These are phyloP conservation scores for Morella rubra DNA, from an alignment of 306 rosid genomes.

Conservation along the genomic window DNA sequence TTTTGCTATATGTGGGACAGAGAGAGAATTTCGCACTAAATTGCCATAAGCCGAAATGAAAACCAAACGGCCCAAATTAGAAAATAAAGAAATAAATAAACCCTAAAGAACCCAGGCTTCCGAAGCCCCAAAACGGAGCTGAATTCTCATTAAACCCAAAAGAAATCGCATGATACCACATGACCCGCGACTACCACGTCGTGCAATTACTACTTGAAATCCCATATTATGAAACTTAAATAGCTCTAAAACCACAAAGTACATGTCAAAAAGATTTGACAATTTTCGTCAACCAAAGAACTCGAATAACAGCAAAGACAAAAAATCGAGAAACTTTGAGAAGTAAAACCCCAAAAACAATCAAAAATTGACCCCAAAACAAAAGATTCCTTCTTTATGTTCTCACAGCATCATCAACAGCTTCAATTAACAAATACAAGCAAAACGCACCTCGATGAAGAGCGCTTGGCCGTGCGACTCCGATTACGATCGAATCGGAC, in stretches of 20 bases:
- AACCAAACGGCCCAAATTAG: neutral
- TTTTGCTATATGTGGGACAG: neutral
- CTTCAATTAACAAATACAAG: neutral
- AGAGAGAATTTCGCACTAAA: neutral
- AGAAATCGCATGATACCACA: neutral
- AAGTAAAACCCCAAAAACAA: neutral
- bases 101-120: neutral
- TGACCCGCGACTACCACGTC: neutral
- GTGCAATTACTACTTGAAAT: neutral
- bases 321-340: neutral
- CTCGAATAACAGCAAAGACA: neutral
- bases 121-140: neutral
- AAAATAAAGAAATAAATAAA: neutral
- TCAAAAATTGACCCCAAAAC: neutral
- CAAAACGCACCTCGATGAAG: slow-evolving; percentile 11
- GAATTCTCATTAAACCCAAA: neutral
- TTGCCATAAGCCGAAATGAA: neutral
- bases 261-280: neutral
- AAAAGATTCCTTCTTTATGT: neutral
- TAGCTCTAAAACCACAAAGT: neutral
- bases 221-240: neutral
- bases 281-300: slow-evolving; percentile 5
- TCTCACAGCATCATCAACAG: neutral
- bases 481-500: slow-evolving; percentile 8
- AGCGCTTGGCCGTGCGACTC: neutral